phyloP scores from a whole-genome alignment of 2,329 filamentous ascomycete species.

The Colletotrichum destructivum region DNA sequence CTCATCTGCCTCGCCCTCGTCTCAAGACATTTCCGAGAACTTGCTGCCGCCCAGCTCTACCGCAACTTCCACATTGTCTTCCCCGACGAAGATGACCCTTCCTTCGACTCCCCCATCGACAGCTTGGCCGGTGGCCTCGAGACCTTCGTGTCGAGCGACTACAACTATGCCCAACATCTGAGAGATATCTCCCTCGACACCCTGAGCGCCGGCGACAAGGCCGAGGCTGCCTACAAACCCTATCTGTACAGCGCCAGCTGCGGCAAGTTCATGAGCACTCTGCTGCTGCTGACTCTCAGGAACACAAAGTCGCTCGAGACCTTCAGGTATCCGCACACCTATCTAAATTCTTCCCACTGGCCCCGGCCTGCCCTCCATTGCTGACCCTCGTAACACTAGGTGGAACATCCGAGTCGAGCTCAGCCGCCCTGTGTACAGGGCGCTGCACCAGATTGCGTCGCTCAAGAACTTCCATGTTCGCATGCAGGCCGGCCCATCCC shows the following conservation, averaged over 20 bases:
- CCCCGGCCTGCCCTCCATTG: too few species aligned
- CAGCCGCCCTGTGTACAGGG: slow-evolving; percentile 70
- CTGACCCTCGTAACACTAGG: slow-evolving; percentile 50
- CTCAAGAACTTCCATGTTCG: slow-evolving; percentile 71
- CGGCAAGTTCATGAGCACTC: slow-evolving; percentile 75
- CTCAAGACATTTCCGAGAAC: slow-evolving; percentile 69
- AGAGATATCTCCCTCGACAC: slow-evolving; percentile 71
- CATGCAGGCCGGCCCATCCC: slow-evolving; percentile 70
- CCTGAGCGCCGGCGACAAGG: slow-evolving; percentile 65
- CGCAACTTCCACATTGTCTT: slow-evolving; percentile 74
- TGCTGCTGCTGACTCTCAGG: slow-evolving; percentile 70
- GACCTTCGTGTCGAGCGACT: slow-evolving; percentile 74
- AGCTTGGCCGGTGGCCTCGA: slow-evolving; percentile 71
- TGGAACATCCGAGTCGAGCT: slow-evolving; percentile 78
- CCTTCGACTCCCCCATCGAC: slow-evolving; percentile 69
- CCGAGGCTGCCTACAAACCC: slow-evolving; percentile 67
- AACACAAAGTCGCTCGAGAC: slow-evolving; percentile 69
- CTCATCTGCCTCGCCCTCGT: slow-evolving; percentile 72
- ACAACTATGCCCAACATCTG: slow-evolving; percentile 73
- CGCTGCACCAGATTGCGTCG: slow-evolving; percentile 67
- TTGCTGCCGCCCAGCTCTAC: slow-evolving; percentile 72
- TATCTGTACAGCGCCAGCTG: slow-evolving; percentile 70
- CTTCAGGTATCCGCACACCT: slow-evolving; percentile 60
- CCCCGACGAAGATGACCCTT: slow-evolving; percentile 70
- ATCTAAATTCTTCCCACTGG: slow-evolving; percentile 44